Percentiles rank a stretch among this genome's conserved stretches.
Evolutionary conservation across 768 basidiomycete genomes (phyloP).

Genomic region (Vararia minispora): DNA sequence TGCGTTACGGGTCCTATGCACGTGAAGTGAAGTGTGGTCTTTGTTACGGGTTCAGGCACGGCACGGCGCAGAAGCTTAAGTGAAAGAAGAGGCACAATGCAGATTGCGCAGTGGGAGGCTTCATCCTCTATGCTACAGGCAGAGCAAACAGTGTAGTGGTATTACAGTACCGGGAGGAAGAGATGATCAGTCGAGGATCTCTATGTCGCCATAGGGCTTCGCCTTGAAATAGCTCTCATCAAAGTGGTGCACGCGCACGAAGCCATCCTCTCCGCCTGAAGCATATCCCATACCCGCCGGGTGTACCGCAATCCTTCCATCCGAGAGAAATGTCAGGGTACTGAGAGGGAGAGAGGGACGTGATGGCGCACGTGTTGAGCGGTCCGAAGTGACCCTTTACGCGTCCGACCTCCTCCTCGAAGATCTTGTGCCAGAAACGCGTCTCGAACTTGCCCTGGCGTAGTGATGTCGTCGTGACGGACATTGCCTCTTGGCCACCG

Average conservation of each 20-base stretch:
- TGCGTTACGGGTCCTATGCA: no score
- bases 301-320: slow-evolving; percentile 77
- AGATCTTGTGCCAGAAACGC: slow-evolving; percentile 94
- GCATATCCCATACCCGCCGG: slow-evolving; percentile 83
- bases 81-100: no score
- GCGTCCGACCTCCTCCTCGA: slow-evolving; percentile 94
- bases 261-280: slow-evolving; percentile 95
- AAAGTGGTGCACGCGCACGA: slow-evolving; percentile 83
- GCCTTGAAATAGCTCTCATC: slow-evolving; percentile 92
- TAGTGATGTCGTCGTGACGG: slow-evolving; percentile 86
- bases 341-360: neutral
- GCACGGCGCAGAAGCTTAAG: no score
- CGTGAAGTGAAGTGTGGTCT: no score
- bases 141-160: no score
- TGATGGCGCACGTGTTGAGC: slow-evolving; percentile 75
- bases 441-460: slow-evolving; percentile 98
- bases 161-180: neutral
- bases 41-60: no score
- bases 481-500: slow-evolving; percentile 97
- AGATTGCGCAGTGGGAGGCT: no score
- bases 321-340: slow-evolving; percentile 1
- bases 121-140: no score
- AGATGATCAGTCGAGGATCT: slow-evolving; percentile 44
- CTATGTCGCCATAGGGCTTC: slow-evolving; percentile 85
- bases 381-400: slow-evolving; percentile 98